These are phyloP conservation scores for Linnemannia schmuckeri DNA, from an alignment of 192 early-diverging fungal species.

Conservation along the genomic window DNA sequence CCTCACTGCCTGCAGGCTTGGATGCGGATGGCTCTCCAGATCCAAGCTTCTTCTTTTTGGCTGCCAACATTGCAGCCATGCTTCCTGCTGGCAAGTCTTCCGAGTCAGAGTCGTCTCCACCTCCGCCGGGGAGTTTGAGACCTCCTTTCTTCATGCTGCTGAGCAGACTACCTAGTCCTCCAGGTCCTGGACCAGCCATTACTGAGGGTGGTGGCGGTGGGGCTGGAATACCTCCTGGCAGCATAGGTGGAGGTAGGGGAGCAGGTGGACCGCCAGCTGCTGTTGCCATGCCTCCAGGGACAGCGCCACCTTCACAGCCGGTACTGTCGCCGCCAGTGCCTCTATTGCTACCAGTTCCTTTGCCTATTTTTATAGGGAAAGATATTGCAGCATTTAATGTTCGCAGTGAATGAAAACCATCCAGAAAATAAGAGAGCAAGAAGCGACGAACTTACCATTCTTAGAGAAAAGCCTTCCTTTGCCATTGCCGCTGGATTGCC, in stretches of 20 bases:
- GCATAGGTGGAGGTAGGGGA: constrained; percentile 45
- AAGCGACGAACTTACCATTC: constrained; percentile 4
- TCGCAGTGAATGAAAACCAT: neutral
- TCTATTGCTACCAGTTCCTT: constrained; percentile 2
- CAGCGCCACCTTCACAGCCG: neutral
- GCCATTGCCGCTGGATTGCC: neutral
- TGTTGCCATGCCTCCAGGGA: neutral
- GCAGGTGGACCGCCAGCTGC: constrained; percentile 28
- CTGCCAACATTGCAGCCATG: constrained; percentile 49
- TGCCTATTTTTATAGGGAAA: neutral
- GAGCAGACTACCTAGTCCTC: constrained; percentile 41
- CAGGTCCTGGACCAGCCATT: neutral
- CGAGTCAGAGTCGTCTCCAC: constrained; percentile 26
- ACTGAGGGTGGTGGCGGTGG: constrained; percentile 55
- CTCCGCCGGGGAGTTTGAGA: neutral
- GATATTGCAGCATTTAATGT: too few relatives aligned
- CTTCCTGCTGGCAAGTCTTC: constrained; percentile 41
- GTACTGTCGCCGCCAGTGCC: neutral
- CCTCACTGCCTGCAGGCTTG: neutral
- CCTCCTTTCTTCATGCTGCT: constrained; percentile 37
- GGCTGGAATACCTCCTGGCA: constrained; percentile 32
- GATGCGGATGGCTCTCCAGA: constrained; percentile 48
- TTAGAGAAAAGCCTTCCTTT: constrained; percentile 16
- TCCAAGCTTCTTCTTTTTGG: constrained; percentile 51
- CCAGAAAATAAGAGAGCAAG: neutral